A percentile compares a stretch with the other conserved stretches of the same genome.
Conservation (phyloP, 2,329 filamentous ascomycete species). For the Daldinia sp. region DNA sequence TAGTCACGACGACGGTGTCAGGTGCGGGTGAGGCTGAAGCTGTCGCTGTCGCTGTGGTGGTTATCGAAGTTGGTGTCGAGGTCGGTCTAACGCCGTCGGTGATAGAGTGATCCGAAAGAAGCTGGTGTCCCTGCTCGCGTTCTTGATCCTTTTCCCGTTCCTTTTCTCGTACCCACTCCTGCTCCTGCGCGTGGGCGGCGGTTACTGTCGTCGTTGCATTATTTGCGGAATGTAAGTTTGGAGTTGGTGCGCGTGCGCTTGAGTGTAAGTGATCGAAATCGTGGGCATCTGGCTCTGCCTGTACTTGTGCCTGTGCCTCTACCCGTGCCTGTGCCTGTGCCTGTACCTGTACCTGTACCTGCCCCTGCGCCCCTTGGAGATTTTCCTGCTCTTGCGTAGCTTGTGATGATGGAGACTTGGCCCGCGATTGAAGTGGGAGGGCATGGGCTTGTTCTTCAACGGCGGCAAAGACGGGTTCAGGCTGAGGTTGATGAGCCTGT, state of each 20-base stretch:
- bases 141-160: slow-evolving; percentile 21
- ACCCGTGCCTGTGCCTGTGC: slow-evolving; percentile 42
- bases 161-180: slow-evolving; percentile 45
- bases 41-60: slow-evolving; percentile 24
- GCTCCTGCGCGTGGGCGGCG: slow-evolving; percentile 45
- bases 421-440: slow-evolving; percentile 45
- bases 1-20: slow-evolving; percentile 21
- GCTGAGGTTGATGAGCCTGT: slow-evolving; percentile 53
- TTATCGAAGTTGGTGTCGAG: slow-evolving; percentile 37
- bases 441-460: slow-evolving; percentile 51
- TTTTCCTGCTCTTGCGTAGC: slow-evolving; percentile 46
- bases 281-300: slow-evolving; percentile 46
- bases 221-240: slow-evolving; percentile 45
- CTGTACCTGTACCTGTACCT: slow-evolving; percentile 45
- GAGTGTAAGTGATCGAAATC: slow-evolving; percentile 44
- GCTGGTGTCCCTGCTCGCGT: slow-evolving; percentile 23
- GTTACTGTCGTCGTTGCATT: slow-evolving; percentile 46
- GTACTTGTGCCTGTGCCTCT: slow-evolving; percentile 42
- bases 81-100: slow-evolving; percentile 36
- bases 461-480: slow-evolving; percentile 50
- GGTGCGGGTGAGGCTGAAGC: slow-evolving; percentile 31
- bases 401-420: slow-evolving; percentile 46
- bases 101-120: slow-evolving; percentile 37
- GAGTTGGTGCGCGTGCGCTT: slow-evolving; percentile 45
- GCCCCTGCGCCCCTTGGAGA: slow-evolving; percentile 44